Evolutionary conservation across 2,329 filamentous ascomycete genomes (phyloP).

Genomic region (Apiospora phragmitis): DNA sequence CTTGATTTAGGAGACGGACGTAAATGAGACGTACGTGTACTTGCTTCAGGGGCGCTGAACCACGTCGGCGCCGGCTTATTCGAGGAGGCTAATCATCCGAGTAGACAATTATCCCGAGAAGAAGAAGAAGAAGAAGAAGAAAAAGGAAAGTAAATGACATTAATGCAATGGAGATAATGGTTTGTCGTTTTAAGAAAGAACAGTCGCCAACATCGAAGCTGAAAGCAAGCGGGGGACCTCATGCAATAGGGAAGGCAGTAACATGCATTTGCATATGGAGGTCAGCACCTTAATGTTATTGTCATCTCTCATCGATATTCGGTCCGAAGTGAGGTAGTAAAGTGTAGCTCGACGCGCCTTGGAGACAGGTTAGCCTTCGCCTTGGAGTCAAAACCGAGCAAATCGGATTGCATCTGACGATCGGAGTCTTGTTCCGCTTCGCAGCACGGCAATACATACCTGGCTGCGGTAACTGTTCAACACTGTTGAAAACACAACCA

Average conservation of each 20-base stretch:
- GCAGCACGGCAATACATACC: too few species aligned
- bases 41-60: not conserved
- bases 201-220: too few species aligned
- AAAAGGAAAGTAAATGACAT: not conserved
- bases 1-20: not conserved
- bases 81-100: not conserved
- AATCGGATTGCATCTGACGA: not conserved
- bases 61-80: not conserved
- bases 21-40: not conserved
- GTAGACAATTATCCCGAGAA: not conserved
- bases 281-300: not conserved
- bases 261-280: not conserved
- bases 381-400: not conserved
- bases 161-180: not conserved
- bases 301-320: not conserved
- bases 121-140: not conserved
- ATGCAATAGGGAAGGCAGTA: not conserved
- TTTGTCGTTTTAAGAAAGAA: not conserved
- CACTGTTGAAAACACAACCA: too few species aligned
- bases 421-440: not conserved
- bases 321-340: not conserved
- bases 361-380: not conserved
- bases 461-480: too few species aligned
- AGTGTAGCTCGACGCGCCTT: not conserved
- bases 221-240: not conserved